A percentile compares a stretch with the other conserved stretches of the same genome.
Evolutionary conservation across 768 basidiomycete species (phyloP).

Genomic region (Kwoniella heveanensis): DNA sequence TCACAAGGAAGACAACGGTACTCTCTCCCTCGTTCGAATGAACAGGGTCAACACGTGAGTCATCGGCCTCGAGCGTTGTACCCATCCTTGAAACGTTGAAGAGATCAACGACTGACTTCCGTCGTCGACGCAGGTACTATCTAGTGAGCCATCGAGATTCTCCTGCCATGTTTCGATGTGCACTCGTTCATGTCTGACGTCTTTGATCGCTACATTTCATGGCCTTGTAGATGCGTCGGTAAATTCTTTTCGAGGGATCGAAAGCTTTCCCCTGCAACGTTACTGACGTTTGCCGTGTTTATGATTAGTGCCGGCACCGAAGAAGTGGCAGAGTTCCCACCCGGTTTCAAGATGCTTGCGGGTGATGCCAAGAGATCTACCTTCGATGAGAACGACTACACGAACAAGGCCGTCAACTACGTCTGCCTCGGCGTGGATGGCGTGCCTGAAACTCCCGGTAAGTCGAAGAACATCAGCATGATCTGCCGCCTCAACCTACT

Average conservation of each 20-base stretch:
- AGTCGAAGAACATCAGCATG: background rate
- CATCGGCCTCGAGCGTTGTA: too few species aligned
- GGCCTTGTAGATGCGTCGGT: slow-evolving; percentile 21
- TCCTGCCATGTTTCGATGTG: too few species aligned
- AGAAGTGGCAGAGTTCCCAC: slow-evolving; percentile 50
- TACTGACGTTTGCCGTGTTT: background rate
- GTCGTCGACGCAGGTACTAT: slow-evolving; percentile 9
- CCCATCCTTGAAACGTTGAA: too few species aligned
- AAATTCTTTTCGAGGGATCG: background rate
- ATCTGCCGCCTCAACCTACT: background rate
- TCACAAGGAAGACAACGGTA: slow-evolving; percentile 14
- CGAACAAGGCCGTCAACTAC: slow-evolving; percentile 52
- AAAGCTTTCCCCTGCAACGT: background rate
- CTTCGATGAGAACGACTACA: slow-evolving; percentile 46
- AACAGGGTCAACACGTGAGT: slow-evolving; percentile 18
- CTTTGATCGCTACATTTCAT: background rate
- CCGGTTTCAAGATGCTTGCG: slow-evolving; percentile 56
- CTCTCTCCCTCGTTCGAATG: slow-evolving; percentile 9
- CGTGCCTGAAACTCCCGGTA: slow-evolving; percentile 36
- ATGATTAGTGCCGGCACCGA: background rate
- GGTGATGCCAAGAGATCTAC: slow-evolving; percentile 54
- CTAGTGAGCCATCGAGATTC: slow-evolving; percentile 9
- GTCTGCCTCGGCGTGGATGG: slow-evolving; percentile 53
- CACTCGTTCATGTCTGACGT: too few species aligned
- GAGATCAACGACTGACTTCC: too few species aligned